These are phyloP conservation scores for Penicillium fimorum DNA, from an alignment of 495 filamentous ascomycete species.

Conservation along the genomic window DNA sequence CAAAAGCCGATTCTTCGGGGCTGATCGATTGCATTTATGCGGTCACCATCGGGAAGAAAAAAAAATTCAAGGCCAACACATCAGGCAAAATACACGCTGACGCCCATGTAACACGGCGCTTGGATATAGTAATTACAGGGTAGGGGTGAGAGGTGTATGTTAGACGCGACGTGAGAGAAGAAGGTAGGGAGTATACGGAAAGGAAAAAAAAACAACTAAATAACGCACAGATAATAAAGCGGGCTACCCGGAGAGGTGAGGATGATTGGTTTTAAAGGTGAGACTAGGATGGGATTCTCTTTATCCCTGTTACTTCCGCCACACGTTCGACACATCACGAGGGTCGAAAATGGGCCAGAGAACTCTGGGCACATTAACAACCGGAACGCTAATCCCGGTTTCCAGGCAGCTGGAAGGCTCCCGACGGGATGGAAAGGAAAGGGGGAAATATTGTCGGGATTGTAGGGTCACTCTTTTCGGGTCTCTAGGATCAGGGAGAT, in stretches of 20 bases:
- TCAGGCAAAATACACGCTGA: slow-evolving; percentile 10
- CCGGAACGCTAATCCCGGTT: slow-evolving; percentile 13
- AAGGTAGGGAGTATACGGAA: slow-evolving; percentile 3
- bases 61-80: slow-evolving; percentile 12
- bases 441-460: slow-evolving; percentile 21
- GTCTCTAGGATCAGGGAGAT: slow-evolving; percentile 8
- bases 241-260: slow-evolving; percentile 13
- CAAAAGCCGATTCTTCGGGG: slow-evolving; percentile 13
- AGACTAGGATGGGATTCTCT: slow-evolving; percentile 1
- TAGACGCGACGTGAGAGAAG: background rate
- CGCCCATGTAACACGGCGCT: slow-evolving; percentile 18
- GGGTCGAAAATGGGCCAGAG: slow-evolving; percentile 6
- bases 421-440: slow-evolving; percentile 21
- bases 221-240: slow-evolving; percentile 2
- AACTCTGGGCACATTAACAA: slow-evolving; percentile 20
- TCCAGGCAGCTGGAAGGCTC: slow-evolving; percentile 10
- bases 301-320: slow-evolving; percentile 19
- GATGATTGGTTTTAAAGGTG: slow-evolving; percentile 16
- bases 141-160: slow-evolving; percentile 1
- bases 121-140: slow-evolving; percentile 8
- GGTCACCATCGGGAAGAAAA: background rate
- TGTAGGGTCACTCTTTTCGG: slow-evolving; percentile 14
- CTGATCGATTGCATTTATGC: slow-evolving; percentile 24
- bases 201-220: slow-evolving; percentile 4
- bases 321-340: slow-evolving; percentile 35